Base-by-base conservation (phyloP, 495 filamentous ascomycete genomes). In the Penicillium nucicola region DNA sequence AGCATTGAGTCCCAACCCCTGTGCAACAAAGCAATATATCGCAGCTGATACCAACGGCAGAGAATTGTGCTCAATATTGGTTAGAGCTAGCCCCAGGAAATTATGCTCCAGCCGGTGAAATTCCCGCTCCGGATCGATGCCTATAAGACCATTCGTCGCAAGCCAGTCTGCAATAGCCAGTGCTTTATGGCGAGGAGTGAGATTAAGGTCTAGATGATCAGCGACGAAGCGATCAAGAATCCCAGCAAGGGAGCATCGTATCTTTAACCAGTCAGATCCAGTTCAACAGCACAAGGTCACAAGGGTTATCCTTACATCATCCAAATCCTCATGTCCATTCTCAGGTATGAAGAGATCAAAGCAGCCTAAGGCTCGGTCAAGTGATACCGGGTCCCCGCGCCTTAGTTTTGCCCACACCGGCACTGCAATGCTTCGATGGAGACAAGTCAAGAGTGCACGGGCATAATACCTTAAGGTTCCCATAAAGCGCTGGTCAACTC, bases 291-390 rank as follows among this genome's bases (percentile, higher is more conserved):
- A 18, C 17, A 19, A 15, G 13, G 11, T 10, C 37, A 23, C 9
- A 12, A 4, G 28, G 17, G 12, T 14, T 9, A 12, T 17, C 65
- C 76, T 44, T 68, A 89, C 86, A 66, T 92, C 85, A 40, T 88
- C 78, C 20, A 92, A 62, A 60, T 91, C 89, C 14, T 85, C 83
- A 35, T 82, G 77, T 12, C 79, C 76, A 38, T 84, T 84, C 49
- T 84, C 80, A 10, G 90, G 72, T 31, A 93, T 81, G 61, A 96
- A 97, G 62, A 97, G 78, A 58, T 97, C 93, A 58, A 92, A 96
- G 17, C 84, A 84, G 12, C 82, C 86, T 20, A 97, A 69, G 5
- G 86, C 89, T 38, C 78, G 76, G 62, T 95, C 92, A 33, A 96
- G 77, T 18, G 82, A 62, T 11, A 86, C 69, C 33, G 71, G 58